Percentiles rank a stretch among this genome's conserved stretches.
phyloP scores from a whole-genome alignment of 225 moss, liverwort and hornwort genomes.

The Physcomitrellopsis africana region DNA sequence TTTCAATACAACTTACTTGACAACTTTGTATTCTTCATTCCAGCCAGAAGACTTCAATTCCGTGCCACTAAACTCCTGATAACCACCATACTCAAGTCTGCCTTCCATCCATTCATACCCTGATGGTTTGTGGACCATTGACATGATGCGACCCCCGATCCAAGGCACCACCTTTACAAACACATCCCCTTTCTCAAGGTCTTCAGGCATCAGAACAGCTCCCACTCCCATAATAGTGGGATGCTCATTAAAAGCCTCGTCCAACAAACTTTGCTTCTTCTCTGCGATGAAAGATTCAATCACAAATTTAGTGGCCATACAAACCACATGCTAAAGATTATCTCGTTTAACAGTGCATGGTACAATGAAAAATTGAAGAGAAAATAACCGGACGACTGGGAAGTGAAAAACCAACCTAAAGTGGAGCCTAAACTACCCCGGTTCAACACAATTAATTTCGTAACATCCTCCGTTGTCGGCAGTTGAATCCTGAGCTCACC shows the following conservation, averaged over 20 bases:
- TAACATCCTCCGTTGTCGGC: conserved; percentile 54
- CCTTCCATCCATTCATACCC: conserved; percentile 86
- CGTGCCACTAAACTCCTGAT: conserved; percentile 83
- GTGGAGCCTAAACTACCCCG: conserved; percentile 29
- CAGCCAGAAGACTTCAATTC: conserved; percentile 83
- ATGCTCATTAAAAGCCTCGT: conserved; percentile 46
- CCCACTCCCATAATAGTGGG: conserved; percentile 49
- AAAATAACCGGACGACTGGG: not conserved
- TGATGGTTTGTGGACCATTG: conserved; percentile 83
- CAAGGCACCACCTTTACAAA: conserved; percentile 67
- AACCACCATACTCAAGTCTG: conserved; percentile 74
- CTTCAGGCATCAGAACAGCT: conserved; percentile 60
- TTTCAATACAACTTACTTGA: conserved; percentile 49
- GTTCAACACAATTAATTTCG: conserved; percentile 20
- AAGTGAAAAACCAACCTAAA: not conserved
- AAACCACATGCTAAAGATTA: not conserved
- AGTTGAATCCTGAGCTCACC: conserved; percentile 62
- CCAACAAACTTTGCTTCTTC: conserved; percentile 42
- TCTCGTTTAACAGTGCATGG: not conserved
- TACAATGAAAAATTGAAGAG: not conserved
- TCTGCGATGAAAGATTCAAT: conserved; percentile 28
- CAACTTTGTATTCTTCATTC: conserved; percentile 66
- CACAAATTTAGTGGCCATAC: not conserved
- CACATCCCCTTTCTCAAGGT: conserved; percentile 45
- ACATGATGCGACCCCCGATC: conserved; percentile 80